Base-by-base conservation (phyloP, 2,329 filamentous ascomycete species). In the Fusarium anguioides region DNA sequence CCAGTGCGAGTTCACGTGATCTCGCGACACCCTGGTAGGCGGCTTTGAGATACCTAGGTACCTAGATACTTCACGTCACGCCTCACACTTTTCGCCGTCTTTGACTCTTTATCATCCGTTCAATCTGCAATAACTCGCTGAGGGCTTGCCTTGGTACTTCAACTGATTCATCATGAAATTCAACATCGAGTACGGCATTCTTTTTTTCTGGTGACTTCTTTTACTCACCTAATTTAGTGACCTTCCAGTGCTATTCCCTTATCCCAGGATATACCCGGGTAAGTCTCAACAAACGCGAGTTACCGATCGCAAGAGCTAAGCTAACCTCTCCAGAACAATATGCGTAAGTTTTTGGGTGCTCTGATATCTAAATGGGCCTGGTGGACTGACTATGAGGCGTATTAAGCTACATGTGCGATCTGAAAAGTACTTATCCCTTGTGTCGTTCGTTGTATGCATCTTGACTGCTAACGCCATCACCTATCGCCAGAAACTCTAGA, bases 401-500 rank as follows among this genome's bases (percentile, higher is more conserved):
- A 36, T 36, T 4, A 61, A 85, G 83, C 49, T 86, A 86, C 70
- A 86, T 86, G 84, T 85, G 84, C 68, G 84, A 86, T 75, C 75
- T 86, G 65, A 86, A 86, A 75, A 85, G 84, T 86, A 75, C 52
- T 31, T 36, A 9, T 35, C 47, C 35, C 47, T 31, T 26, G 29
- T 35, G 18, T 18, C 21, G 41, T 33, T 18, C 21, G 41, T 33
- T 14, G 31, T 20, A 42, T 21, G 21, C 17, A 37, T 39, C 12
- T 8, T 21, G 23, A 20, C 42, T n/a, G 11, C 65, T 68, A 42
- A 68, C 36, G 20, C 14, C 20, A n/a, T 26, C 15, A 20, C 26
- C 37, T 36, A 26, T 44, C 5, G 9, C 39, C 41, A 86, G 84
- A 83, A 71, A 98, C 96, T 20, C 90, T 99, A 74, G 96, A 99